Evolutionary conservation across 2,329 filamentous ascomycete species (phyloP).

Genomic region (Nigrospora oryzae): DNA sequence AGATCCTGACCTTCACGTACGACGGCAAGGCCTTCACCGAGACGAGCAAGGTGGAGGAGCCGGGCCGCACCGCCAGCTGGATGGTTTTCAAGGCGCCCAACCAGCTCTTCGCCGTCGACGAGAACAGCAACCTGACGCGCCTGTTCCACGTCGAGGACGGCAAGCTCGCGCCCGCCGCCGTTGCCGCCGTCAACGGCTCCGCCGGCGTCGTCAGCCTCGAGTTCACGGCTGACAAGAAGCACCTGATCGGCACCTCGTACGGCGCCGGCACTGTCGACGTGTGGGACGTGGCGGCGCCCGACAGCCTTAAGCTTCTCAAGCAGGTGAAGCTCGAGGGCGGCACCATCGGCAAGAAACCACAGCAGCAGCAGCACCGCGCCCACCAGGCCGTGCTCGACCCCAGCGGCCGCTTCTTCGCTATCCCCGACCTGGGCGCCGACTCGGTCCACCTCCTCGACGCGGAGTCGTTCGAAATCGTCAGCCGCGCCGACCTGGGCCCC

Average conservation of each 20-base stretch:
- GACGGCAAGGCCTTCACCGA: slow-evolving; percentile 29
- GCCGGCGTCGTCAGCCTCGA: slow-evolving; percentile 37
- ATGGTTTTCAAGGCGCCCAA: slow-evolving; percentile 30
- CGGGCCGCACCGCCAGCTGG: slow-evolving; percentile 33
- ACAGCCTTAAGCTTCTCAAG: slow-evolving; percentile 29
- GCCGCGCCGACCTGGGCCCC: slow-evolving; percentile 22
- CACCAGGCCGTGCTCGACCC: slow-evolving; percentile 41
- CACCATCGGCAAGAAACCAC: slow-evolving; percentile 19
- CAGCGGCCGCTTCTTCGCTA: slow-evolving; percentile 37
- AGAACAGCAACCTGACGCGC: slow-evolving; percentile 30
- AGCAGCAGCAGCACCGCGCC: slow-evolving; percentile 24
- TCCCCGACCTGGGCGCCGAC: slow-evolving; percentile 42
- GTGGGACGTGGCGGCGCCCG: slow-evolving; percentile 29
- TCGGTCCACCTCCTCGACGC: slow-evolving; percentile 36
- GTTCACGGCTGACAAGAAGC: slow-evolving; percentile 33
- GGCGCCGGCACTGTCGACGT: slow-evolving; percentile 32
- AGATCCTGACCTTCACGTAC: slow-evolving; percentile 32
- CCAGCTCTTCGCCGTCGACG: slow-evolving; percentile 37
- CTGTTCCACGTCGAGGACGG: slow-evolving; percentile 29
- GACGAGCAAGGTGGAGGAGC: slow-evolving; percentile 21
- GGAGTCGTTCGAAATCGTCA: slow-evolving; percentile 26
- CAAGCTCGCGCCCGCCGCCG: slow-evolving; percentile 14
- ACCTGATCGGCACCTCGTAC: slow-evolving; percentile 36
- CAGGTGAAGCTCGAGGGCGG: slow-evolving; percentile 23
- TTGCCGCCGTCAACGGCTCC: slow-evolving; percentile 24